Conservation (phyloP, 2,329 filamentous ascomycete genomes). For the Phialophora chinensis region DNA sequence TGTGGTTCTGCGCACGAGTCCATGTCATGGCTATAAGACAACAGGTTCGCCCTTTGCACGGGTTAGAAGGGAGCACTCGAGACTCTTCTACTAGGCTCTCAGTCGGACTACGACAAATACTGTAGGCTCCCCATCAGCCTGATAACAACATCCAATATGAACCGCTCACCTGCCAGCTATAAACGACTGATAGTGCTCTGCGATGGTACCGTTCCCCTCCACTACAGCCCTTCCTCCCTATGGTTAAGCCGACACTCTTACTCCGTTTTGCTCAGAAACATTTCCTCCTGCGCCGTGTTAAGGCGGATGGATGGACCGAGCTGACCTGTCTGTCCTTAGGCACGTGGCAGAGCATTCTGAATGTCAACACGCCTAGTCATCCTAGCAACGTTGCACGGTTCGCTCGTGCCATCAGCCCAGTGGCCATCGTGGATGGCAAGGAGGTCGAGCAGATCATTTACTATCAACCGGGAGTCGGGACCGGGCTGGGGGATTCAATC, state of each 20-base stretch:
- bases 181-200: constrained; percentile 46
- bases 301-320: background rate
- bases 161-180: constrained; percentile 18
- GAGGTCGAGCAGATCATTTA: constrained; percentile 47
- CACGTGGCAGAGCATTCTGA: constrained; percentile 43
- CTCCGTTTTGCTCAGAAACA: background rate
- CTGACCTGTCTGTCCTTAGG: constrained; percentile 29
- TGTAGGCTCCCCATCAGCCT: background rate
- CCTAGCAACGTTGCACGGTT: constrained; percentile 44
- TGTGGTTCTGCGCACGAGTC: background rate
- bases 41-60: too few species aligned
- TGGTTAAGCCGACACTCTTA: background rate
- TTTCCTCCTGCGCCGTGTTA: background rate
- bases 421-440: constrained; percentile 39
- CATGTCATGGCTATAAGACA: background rate
- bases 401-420: constrained; percentile 40
- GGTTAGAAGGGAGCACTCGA: background rate
- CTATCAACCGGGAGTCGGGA: constrained; percentile 50
- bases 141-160: constrained; percentile 10
- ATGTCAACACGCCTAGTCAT: constrained; percentile 38
- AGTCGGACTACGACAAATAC: background rate
- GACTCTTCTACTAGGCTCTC: background rate
- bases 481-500: constrained; percentile 34
- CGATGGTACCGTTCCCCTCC: constrained; percentile 38
- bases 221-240: background rate